Evolutionary conservation across 2,329 filamentous ascomycete genomes (phyloP), one percentile per base, ranked within the genome.

Genomic region (Didymella glomerata): DNA sequence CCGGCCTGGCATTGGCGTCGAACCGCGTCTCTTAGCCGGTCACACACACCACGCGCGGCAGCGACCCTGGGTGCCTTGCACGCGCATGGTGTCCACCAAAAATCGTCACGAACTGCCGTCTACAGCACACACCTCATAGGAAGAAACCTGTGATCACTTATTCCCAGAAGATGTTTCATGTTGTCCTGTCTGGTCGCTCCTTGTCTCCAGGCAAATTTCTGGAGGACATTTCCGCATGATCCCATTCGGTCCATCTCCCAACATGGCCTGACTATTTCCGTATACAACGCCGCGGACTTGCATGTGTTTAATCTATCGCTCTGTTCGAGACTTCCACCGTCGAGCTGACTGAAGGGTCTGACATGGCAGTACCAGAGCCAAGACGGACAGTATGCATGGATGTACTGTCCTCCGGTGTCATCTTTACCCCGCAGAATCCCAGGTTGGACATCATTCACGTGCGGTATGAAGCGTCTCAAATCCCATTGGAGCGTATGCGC

Each of bases 251-350:
- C 49, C 49, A 46, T 42, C 25, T 49, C 38, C 27, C 28, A 45
- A 6, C 5, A 13, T 16, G 22, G 24, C 10, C 13, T 14, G 22
- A 42, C 42, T 38, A 16, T 27, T 46, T 10, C 30, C 8, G 16
- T 54, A 10, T 11, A 46, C 40, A 20, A 46, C 47, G 34, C 50
- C 54, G 44, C 28, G 4, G 22, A 28, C 42, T 42, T 48, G 27
- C 56, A 36, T 41, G 13, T 34, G 22, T 10, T 46, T 41, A 51
- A 59, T 42, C 4, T 54, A 54, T 42, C 32, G 11, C n/a, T 32
- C 40, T 14, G 46, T 18, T 54, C 56, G 55, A 59, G 56, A 59
- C 56, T 50, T 16, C 27, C 45, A 40, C 24, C 50, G 16, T 42
- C 18, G 36, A 48, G 36, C 41, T 27, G 22, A 16, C 41, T 27